Conservation (phyloP, 768 basidiomycete genomes). For the Xerocomus potaroensis region DNA sequence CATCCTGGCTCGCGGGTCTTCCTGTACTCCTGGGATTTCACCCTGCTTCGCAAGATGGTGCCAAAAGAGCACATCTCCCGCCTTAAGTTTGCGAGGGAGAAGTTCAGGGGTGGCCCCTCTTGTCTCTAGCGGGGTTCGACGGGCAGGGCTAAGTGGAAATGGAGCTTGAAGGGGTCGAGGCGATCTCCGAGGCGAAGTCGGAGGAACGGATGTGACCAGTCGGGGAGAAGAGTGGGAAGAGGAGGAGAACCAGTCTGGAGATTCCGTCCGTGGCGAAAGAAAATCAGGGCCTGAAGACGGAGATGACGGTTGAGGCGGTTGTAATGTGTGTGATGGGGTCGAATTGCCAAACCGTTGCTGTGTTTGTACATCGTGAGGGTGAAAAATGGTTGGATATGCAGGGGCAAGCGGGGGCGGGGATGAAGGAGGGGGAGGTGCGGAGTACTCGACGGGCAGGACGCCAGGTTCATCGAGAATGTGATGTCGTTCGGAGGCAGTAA, state of each 20-base stretch:
- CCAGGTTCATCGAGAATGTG: slow-evolving; percentile 64
- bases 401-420: slow-evolving; percentile 30
- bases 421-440: slow-evolving; percentile 28
- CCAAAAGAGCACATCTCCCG: slow-evolving; percentile 70
- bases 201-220: slow-evolving; percentile 11
- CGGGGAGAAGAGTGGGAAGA: slow-evolving; percentile 26
- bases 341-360: slow-evolving; percentile 8
- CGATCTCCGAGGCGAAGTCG: slow-evolving; percentile 24
- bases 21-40: slow-evolving; percentile 64
- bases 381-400: slow-evolving; percentile 27
- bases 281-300: slow-evolving; percentile 16
- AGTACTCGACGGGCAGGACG: slow-evolving; percentile 44
- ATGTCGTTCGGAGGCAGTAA: slow-evolving; percentile 57
- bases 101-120: slow-evolving; percentile 19
- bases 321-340: slow-evolving; percentile 17
- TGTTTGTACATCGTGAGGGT: slow-evolving; percentile 26
- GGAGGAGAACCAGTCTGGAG: slow-evolving; percentile 19
- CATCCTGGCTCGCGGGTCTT: slow-evolving; percentile 53
- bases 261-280: slow-evolving; percentile 21
- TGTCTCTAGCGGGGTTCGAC: slow-evolving; percentile 11
- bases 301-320: slow-evolving; percentile 19
- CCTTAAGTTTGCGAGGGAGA: slow-evolving; percentile 38
- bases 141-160: slow-evolving; percentile 7
- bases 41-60: slow-evolving; percentile 68
- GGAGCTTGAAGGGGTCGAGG: slow-evolving; percentile 15